Base-by-base conservation (phyloP, 2,329 filamentous ascomycete genomes). In the Pseudogymnoascus sp. region DNA sequence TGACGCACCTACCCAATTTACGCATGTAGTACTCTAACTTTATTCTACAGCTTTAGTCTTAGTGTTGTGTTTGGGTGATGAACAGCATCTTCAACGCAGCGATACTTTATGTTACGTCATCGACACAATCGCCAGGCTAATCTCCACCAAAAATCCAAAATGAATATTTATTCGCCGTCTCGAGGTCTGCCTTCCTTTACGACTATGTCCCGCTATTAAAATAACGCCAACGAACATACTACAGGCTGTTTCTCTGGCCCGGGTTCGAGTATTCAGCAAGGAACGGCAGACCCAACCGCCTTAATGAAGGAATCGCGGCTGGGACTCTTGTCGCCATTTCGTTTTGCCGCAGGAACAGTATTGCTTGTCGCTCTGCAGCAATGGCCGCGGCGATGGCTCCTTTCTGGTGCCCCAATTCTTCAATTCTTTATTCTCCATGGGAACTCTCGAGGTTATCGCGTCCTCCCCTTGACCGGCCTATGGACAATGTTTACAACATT, bases 401-500 rank as follows among this genome's bases (percentile, higher is more conserved):
- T 77, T 12, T 78, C 76, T n/a, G 75, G 75, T 12, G 72, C 74
- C 2, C 74, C 76, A 9, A 35, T 75, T 11, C 63, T 78, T 4
- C 69, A 73, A 18, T 63, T 66, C 9, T 37, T 65, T 73, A 71
- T 68, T 65, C 65, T 76, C 5, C 65, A 74, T 6, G 75, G 75
- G 18, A 70, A 74, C 33, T 61, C 61, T 6, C 63, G 66, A 20
- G 69, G 68, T 1, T 63, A 73, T 47, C 74, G 78, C 12, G 71
- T 81, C 16, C 64, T 81, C 9, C 73, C 77, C 1, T 71, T 70
- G 22, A 67, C 78, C 28, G 77, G 77, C 1, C 65, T 81, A 2
- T 81, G 78, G 78, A 74, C 76, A 1, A 64, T 80, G 1, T 70
- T 81, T 58, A 69, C 76, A 1, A 75, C 75, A 0, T 64, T 81